Evolutionary conservation across 768 basidiomycete genomes (phyloP).

Genomic region (Bullera alba): DNA sequence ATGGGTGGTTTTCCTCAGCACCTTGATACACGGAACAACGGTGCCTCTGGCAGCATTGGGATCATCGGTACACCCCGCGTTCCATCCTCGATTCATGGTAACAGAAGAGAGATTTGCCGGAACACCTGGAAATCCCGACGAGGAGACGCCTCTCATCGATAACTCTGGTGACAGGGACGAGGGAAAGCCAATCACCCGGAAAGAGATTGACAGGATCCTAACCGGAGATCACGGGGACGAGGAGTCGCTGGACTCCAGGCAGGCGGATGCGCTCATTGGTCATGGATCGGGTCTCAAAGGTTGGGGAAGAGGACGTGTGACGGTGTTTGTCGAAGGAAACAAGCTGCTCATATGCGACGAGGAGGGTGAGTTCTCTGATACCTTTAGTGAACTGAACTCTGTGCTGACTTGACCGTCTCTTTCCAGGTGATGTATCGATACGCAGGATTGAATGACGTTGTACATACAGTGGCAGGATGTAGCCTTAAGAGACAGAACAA

Average conservation of each 20-base stretch:
- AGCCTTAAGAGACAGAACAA: too few relatives aligned
- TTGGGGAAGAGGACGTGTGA: constrained; percentile 10
- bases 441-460: too few relatives aligned
- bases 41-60: constrained; percentile 17
- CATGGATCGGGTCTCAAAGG: constrained; percentile 11
- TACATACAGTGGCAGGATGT: too few relatives aligned
- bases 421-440: background rate
- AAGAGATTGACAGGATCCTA: constrained; percentile 12
- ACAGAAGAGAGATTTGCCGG: background rate
- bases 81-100: constrained; percentile 4
- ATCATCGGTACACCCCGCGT: constrained; percentile 12
- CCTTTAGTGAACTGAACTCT: background rate
- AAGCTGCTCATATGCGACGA: constrained; percentile 16
- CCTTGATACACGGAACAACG: constrained; percentile 20
- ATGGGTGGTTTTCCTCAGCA: constrained; percentile 21
- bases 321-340: constrained; percentile 16
- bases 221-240: constrained; percentile 6
- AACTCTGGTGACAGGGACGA: too few relatives aligned
- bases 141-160: background rate
- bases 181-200: constrained; percentile 3
- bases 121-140: background rate
- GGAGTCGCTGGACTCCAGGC: constrained; percentile 6
- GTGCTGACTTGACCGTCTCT: too few relatives aligned
- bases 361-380: constrained; percentile 9
- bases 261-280: constrained; percentile 7